phyloP scores from a whole-genome alignment of 2,329 filamentous ascomycete species.

The Aureobasidium uvarum region DNA sequence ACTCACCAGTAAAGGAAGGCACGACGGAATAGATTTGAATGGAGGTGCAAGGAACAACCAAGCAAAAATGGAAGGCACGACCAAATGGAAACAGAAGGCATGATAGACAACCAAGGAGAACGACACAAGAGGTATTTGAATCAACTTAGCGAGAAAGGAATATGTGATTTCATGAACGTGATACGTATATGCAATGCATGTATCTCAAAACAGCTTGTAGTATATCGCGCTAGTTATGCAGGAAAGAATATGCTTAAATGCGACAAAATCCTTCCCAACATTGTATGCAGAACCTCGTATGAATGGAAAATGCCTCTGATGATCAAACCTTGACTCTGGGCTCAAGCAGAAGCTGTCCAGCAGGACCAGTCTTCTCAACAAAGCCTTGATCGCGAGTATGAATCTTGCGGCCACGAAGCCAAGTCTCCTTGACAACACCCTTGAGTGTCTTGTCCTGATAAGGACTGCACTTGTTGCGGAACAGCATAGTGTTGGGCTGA shows the following conservation, averaged over 20 bases:
- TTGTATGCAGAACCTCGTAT: not conserved
- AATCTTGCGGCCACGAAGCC: slow-evolving; percentile 74
- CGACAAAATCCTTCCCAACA: not conserved
- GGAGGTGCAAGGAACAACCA: no score
- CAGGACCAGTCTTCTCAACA: slow-evolving; percentile 55
- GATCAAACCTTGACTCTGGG: slow-evolving; percentile 28
- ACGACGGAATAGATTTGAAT: no score
- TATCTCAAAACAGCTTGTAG: not conserved
- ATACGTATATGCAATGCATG: not conserved
- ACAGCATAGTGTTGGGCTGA: slow-evolving; percentile 76
- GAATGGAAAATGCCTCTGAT: not conserved
- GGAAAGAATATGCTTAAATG: not conserved
- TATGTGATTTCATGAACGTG: no score
- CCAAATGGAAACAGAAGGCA: no score
- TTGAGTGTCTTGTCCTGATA: slow-evolving; percentile 79
- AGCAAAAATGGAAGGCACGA: no score
- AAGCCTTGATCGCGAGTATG: slow-evolving; percentile 67
- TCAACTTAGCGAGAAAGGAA: no score
- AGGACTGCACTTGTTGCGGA: slow-evolving; percentile 88
- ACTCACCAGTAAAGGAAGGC: no score
- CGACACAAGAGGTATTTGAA: no score
- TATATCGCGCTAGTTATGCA: not conserved
- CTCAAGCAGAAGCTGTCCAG: slow-evolving; percentile 54
- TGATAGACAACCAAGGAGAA: no score
- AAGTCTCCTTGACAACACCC: slow-evolving; percentile 81